Conservation (phyloP, 1,284 basidiomycete genomes). For the Melampsora medusae region DNA sequence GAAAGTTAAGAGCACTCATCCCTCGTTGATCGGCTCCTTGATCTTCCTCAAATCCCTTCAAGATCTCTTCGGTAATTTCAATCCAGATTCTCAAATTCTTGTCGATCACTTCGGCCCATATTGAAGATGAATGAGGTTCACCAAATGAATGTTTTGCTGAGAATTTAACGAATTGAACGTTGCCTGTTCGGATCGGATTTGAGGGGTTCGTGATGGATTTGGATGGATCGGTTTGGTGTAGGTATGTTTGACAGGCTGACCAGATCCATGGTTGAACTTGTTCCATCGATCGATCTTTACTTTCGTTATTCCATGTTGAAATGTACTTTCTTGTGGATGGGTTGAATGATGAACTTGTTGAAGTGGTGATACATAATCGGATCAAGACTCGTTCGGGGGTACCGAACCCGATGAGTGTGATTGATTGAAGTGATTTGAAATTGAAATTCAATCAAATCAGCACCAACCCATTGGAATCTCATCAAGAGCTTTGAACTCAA, state of each 20-base stretch:
- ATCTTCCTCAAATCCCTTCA: slow-evolving; percentile 17
- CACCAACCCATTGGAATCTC: too few species aligned
- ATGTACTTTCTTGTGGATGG: too few species aligned
- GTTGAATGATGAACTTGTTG: too few species aligned
- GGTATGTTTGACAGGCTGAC: slow-evolving; percentile 7
- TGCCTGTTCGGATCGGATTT: slow-evolving; percentile 9
- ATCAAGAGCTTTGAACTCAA: too few species aligned
- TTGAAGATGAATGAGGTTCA: neutral
- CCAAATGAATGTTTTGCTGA: slow-evolving; percentile 21
- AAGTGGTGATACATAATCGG: too few species aligned
- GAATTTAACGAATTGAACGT: slow-evolving; percentile 33
- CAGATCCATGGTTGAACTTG: slow-evolving; percentile 33
- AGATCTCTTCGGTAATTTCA: slow-evolving; percentile 11
- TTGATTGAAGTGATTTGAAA: too few species aligned
- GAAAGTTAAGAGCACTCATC: slow-evolving; percentile 16
- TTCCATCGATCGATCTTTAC: slow-evolving; percentile 17
- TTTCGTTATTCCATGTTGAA: too few species aligned
- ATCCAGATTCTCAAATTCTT: slow-evolving; percentile 10
- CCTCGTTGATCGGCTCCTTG: slow-evolving; percentile 22
- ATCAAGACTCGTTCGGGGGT: too few species aligned
- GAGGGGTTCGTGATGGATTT: slow-evolving; percentile 2
- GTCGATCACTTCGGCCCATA: slow-evolving; percentile 35
- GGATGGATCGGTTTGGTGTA: neutral
- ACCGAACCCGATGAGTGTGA: too few species aligned
- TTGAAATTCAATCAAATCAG: too few species aligned